Conservation (phyloP, 768 basidiomycete genomes). For the Amanita jacksonii region DNA sequence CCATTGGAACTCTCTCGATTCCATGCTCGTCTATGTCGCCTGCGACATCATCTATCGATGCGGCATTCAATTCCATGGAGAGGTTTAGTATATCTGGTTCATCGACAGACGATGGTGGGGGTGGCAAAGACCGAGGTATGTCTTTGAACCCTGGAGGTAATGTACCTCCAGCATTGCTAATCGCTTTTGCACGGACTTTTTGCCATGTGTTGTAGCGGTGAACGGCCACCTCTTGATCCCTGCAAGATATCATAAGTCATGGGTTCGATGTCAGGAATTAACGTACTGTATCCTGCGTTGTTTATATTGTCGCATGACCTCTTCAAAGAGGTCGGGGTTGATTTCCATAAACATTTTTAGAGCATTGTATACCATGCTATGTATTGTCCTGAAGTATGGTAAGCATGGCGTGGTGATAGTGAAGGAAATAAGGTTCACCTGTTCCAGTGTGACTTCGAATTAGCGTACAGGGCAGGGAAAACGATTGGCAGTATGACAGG, state of each 20-base stretch:
- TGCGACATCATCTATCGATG: constrained; percentile 65
- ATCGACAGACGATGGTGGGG: constrained; percentile 66
- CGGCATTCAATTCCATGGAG: constrained; percentile 81
- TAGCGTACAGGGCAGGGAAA: constrained; percentile 91
- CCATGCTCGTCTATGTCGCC: constrained; percentile 72
- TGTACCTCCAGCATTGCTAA: constrained; percentile 60
- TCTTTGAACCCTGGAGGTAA: constrained; percentile 66
- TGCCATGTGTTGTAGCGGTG: constrained; percentile 87
- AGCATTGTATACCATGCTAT: constrained; percentile 98
- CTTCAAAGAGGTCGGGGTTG: constrained; percentile 93
- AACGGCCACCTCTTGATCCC: constrained; percentile 83
- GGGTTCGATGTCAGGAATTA: not conserved
- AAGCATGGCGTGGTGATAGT: not conserved
- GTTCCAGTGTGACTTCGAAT: constrained; percentile 98
- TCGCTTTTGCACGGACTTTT: constrained; percentile 67
- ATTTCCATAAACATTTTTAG: constrained; percentile 99
- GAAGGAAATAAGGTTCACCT: constrained; percentile 44
- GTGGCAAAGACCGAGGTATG: constrained; percentile 62
- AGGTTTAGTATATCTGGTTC: constrained; percentile 84
- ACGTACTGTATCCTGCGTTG: constrained; percentile 78
- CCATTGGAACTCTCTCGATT: constrained; percentile 84
- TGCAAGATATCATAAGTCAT: constrained; percentile 20
- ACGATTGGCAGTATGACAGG: constrained; percentile 85
- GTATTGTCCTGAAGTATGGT: constrained; percentile 67
- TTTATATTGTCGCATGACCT: constrained; percentile 88